These are phyloP conservation scores for Moniliophthora roreri DNA, from an alignment of 1,284 basidiomycete species.

Conservation along the genomic window DNA sequence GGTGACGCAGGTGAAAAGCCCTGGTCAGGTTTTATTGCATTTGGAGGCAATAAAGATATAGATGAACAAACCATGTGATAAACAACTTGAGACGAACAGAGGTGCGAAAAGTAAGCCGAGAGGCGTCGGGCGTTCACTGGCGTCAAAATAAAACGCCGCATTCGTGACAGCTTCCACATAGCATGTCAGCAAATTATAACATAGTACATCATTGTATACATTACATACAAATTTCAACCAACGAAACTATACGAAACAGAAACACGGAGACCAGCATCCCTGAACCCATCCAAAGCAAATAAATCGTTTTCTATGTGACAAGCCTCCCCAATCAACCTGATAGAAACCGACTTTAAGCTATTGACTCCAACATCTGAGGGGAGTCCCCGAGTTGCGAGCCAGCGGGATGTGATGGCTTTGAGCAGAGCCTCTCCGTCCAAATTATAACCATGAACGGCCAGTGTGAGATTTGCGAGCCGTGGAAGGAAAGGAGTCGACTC, in stretches of 20 bases:
- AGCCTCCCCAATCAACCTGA: background rate
- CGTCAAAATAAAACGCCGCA: too few species aligned
- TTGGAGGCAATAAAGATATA: too few species aligned
- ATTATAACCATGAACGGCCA: background rate
- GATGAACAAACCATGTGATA: too few species aligned
- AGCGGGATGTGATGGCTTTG: background rate
- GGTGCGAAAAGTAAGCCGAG: too few species aligned
- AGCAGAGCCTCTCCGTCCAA: background rate
- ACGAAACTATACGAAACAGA: background rate
- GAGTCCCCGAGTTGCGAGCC: background rate
- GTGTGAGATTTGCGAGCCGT: background rate
- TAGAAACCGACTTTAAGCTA: background rate
- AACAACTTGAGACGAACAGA: too few species aligned
- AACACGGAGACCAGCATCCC: background rate
- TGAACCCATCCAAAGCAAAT: slow-evolving; percentile 2
- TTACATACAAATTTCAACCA: too few species aligned
- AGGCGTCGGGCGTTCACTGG: too few species aligned
- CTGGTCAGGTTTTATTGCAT: too few species aligned
- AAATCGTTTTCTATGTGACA: background rate
- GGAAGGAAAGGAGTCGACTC: background rate
- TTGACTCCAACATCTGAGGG: background rate
- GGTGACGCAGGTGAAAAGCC: too few species aligned
- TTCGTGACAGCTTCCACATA: too few species aligned
- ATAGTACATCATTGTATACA: too few species aligned
- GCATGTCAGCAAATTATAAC: too few species aligned